A percentile compares a stretch with the other conserved stretches of the same genome.
Evolutionary conservation across 208 protist species (phyloP).

Genomic region (Tritrichomonas musculus): DNA sequence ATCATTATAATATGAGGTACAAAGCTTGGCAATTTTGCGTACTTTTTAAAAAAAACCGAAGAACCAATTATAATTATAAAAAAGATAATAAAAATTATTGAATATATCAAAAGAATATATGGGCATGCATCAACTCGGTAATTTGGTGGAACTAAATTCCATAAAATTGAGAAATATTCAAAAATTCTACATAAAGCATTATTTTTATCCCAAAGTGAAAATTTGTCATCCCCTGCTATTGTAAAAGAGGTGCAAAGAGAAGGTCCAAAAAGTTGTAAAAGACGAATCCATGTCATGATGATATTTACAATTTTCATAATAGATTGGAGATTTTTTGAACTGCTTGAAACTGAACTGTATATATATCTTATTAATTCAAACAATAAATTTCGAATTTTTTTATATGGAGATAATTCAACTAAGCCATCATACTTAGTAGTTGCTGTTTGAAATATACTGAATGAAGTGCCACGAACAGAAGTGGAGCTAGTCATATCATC

Average conservation of each 20-base stretch:
- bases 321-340: too few species aligned
- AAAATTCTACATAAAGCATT: neutral
- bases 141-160: neutral
- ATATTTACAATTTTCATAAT: neutral
- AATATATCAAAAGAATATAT: neutral
- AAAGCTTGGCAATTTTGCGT: neutral
- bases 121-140: neutral
- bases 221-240: too few species aligned
- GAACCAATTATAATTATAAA: neutral
- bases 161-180: neutral
- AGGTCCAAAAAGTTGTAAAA: neutral
- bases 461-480: too few species aligned
- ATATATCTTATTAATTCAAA: conserved; percentile 19
- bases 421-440: neutral
- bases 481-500: too few species aligned
- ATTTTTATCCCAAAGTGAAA: neutral
- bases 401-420: neutral
- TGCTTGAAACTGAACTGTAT: neutral
- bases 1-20: neutral
- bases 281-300: neutral
- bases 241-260: neutral
- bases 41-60: neutral
- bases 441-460: too few species aligned
- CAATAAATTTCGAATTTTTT: neutral
- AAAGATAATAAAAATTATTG: neutral